phyloP scores from a whole-genome alignment of 768 basidiomycete genomes.

The Amanita phalloides region DNA sequence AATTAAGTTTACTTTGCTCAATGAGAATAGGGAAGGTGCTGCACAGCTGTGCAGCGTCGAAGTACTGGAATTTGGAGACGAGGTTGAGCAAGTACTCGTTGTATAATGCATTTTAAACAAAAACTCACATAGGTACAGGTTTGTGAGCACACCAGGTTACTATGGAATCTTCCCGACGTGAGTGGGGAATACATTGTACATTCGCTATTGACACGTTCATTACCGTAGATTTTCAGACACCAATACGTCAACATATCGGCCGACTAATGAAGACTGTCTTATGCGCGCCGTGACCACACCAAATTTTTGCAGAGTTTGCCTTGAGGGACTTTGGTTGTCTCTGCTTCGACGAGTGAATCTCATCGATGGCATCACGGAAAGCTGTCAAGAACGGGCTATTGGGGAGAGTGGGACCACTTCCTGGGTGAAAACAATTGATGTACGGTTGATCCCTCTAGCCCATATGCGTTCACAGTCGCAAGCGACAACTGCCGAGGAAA shows the following conservation, averaged over 20 bases:
- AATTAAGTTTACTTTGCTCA: constrained; percentile 45
- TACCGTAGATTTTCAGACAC: constrained; percentile 44
- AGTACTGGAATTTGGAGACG: constrained; percentile 59
- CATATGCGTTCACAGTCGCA: constrained; percentile 30
- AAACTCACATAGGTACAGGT: constrained; percentile 26
- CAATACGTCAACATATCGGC: constrained; percentile 64
- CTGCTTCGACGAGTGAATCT: constrained; percentile 49
- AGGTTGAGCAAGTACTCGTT: constrained; percentile 36
- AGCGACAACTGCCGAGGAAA: constrained; percentile 14
- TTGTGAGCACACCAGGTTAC: constrained; percentile 42
- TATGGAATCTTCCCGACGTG: constrained; percentile 71
- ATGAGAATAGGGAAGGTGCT: constrained; percentile 32
- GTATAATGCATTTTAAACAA: background rate
- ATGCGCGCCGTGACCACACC: constrained; percentile 67
- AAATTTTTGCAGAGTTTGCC: constrained; percentile 66
- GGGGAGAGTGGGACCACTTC: background rate
- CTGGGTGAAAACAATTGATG: constrained; percentile 25
- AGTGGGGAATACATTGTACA: constrained; percentile 12
- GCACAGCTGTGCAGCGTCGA: constrained; percentile 76
- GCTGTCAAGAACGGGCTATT: constrained; percentile 20
- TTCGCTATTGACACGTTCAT: background rate
- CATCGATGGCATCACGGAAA: constrained; percentile 41
- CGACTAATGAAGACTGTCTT: constrained; percentile 74
- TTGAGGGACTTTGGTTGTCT: constrained; percentile 64
- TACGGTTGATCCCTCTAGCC: constrained; percentile 51